Evolutionary conservation across 768 basidiomycete genomes (phyloP).

Genomic region (Suillus ampliporus): DNA sequence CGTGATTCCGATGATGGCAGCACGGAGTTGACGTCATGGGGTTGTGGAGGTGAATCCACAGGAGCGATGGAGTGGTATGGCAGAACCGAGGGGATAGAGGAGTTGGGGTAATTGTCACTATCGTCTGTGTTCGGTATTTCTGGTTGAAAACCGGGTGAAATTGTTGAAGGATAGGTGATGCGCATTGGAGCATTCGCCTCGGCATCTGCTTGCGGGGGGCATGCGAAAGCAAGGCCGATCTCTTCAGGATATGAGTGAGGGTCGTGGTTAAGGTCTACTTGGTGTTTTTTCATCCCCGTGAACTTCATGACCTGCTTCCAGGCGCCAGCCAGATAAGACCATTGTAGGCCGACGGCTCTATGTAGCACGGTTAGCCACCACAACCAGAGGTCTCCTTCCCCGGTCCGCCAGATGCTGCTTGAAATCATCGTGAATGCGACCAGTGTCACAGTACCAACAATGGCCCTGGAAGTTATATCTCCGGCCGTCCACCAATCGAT

Average conservation of each 20-base stretch:
- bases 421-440: conserved; percentile 39
- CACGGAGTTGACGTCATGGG: neutral
- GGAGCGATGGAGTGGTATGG: neutral
- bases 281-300: neutral
- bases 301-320: neutral
- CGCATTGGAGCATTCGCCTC: neutral
- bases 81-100: neutral
- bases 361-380: conserved; percentile 18
- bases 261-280: neutral
- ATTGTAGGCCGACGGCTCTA: neutral
- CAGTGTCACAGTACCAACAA: conserved; percentile 38
- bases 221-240: neutral
- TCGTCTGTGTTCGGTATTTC: neutral
- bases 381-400: conserved; percentile 23
- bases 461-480: conserved; percentile 17
- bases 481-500: conserved; percentile 29
- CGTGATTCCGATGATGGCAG: neutral
- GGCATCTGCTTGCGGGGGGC: neutral
- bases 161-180: neutral
- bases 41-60: neutral
- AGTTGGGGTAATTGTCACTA: neutral
- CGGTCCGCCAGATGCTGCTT: conserved; percentile 48
- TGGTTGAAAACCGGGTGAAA: neutral
- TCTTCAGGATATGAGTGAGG: neutral
- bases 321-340: neutral